phyloP scores from a whole-genome alignment of 2,329 filamentous ascomycete species.

The Aspergillus pseudoglaucus region DNA sequence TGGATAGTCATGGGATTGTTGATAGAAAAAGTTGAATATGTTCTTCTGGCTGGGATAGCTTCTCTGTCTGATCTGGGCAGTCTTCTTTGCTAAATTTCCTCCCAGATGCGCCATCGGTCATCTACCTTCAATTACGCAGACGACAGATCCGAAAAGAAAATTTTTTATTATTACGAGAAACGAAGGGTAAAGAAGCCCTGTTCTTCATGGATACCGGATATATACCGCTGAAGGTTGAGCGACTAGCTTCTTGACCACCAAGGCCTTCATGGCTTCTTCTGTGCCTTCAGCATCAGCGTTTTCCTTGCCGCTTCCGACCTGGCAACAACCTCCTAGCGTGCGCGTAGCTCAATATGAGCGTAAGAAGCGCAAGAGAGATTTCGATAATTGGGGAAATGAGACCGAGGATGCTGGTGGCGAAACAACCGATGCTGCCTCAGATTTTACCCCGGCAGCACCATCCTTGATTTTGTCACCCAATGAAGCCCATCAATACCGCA shows the following conservation, averaged over 20 bases:
- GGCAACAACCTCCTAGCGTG: constrained; percentile 29
- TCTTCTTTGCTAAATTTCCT: neutral
- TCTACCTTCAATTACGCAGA: neutral
- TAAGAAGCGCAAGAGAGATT: constrained; percentile 27
- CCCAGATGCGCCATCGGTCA: neutral
- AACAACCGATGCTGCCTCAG: constrained; percentile 24
- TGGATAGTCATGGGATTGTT: neutral
- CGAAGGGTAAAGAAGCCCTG: neutral
- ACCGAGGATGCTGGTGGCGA: constrained; percentile 19
- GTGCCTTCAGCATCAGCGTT: constrained; percentile 28
- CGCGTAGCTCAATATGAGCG: constrained; percentile 32
- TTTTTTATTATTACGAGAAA: neutral
- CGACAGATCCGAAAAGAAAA: neutral
- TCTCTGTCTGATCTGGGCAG: neutral
- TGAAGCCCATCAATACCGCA: constrained; percentile 38
- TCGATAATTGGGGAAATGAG: constrained; percentile 20
- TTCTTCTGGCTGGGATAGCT: neutral
- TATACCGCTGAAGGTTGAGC: constrained; percentile 5
- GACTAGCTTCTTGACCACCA: neutral
- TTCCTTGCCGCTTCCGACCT: constrained; percentile 31
- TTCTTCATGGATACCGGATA: constrained; percentile 6
- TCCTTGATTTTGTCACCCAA: constrained; percentile 31
- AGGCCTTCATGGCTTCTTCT: constrained; percentile 9
- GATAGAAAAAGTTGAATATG: neutral
- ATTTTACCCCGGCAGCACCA: constrained; percentile 14